Evolutionary conservation across 495 filamentous ascomycete genomes (phyloP).

Genomic region (Rhizodiscina lignyota): DNA sequence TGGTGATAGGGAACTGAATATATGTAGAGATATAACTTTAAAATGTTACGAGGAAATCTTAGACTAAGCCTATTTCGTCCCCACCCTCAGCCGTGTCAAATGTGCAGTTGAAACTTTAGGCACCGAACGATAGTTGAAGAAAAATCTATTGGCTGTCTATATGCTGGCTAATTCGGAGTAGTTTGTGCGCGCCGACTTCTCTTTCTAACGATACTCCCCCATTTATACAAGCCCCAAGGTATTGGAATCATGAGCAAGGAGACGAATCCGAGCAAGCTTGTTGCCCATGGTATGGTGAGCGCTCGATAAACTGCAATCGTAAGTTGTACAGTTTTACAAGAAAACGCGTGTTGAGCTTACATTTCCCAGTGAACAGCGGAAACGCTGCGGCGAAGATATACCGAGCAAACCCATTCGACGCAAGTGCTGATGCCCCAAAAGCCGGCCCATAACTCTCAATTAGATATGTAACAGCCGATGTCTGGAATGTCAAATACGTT

Average conservation of each 20-base stretch:
- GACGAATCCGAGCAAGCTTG: constrained; percentile 26
- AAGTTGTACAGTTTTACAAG: constrained; percentile 20
- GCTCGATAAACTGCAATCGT: constrained; percentile 25
- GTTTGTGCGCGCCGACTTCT: too few relatives aligned
- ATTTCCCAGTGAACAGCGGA: constrained; percentile 38
- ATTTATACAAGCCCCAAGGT: constrained; percentile 24
- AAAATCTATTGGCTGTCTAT: too few relatives aligned
- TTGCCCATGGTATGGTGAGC: constrained; percentile 26
- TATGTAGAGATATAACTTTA: too few relatives aligned
- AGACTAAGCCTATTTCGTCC: too few relatives aligned
- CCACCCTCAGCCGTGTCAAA: too few relatives aligned
- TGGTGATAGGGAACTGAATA: too few relatives aligned
- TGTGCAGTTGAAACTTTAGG: too few relatives aligned
- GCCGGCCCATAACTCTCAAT: constrained; percentile 40
- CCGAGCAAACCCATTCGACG: constrained; percentile 46
- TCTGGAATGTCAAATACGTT: constrained; percentile 8
- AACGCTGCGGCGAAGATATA: constrained; percentile 47
- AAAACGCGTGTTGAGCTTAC: constrained; percentile 5
- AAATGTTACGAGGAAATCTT: too few relatives aligned
- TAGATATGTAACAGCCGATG: constrained; percentile 32
- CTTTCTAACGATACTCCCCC: constrained; percentile 16
- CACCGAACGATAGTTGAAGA: too few relatives aligned
- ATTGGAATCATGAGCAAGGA: constrained; percentile 22
- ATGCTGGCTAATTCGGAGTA: too few relatives aligned
- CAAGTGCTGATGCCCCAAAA: constrained; percentile 42